Base-by-base conservation (phyloP, 805 yeast genomes). In the Yamadazyma sp. region DNA sequence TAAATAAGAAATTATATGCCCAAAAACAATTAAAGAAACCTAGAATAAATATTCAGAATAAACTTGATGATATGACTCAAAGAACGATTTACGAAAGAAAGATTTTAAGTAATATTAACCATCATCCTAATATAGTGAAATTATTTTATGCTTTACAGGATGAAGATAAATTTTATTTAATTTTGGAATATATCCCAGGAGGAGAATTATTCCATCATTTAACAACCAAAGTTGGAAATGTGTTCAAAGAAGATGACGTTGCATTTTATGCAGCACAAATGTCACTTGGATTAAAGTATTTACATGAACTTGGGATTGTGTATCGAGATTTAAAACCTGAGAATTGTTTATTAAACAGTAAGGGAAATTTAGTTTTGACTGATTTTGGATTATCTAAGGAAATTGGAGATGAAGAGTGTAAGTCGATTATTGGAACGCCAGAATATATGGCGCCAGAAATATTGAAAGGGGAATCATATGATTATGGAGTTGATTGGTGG, bases 391-490 rank as follows among this genome's bases (percentile, higher is more conserved):
- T 67, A 23, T 62, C 69, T 1, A 67, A 67, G 42, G 52, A 40
- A 7, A 66, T 62, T 11, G 49, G 56, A 3, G 40, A 43, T 14
- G 50, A 43, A 6, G 35, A 42, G 21, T 44, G 42, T 14, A 49
- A 47, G 31, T 63, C 69, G 9, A 63, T 67, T 45, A 67, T 65
- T 7, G 73, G 73, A 6, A 68, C 73, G 0, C 66, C 71, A 1
- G 70, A 67, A 42, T 68, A 68, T 45, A 68, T 68, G 73, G 73
- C 73, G 1, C 73, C 73, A 1, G 73, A 68, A 40, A 58, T 68
- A n/a, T 48, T 68, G 25, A 56, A 55, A 35, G 71, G 71, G 4
- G 67, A 66, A 15, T 48, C 53, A 4, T 67, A 68, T 39, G 69
- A 58, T 33, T 68, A 60, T 43, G 50, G 60, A 1, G 73, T 67